Conservation (phyloP, 371 early-diverging fungal genomes). For the Mortierella sp. region DNA sequence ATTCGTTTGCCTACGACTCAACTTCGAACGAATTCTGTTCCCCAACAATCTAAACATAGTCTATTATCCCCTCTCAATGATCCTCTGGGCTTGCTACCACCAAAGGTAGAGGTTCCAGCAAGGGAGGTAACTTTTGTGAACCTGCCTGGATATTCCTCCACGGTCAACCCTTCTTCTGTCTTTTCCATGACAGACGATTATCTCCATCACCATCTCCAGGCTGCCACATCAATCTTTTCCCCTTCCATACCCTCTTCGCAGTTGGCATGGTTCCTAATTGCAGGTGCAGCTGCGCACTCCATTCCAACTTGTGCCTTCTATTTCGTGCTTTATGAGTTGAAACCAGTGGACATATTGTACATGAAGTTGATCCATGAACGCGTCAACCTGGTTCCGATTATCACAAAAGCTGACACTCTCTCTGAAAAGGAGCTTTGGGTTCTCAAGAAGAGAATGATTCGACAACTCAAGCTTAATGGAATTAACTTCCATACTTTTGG, state of each 20-base stretch:
- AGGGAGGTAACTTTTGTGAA: conserved; percentile 44
- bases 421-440: conserved; percentile 43
- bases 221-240: conserved; percentile 36
- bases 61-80: conserved; percentile 6
- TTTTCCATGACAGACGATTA: conserved; percentile 44
- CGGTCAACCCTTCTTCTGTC: conserved; percentile 34
- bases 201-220: conserved; percentile 36
- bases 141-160: conserved; percentile 51
- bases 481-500: conserved; percentile 52
- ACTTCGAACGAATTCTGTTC: conserved; percentile 20
- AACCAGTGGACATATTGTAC: conserved; percentile 52
- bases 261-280: conserved; percentile 53
- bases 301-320: conserved; percentile 52
- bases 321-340: conserved; percentile 56
- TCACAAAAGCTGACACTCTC: conserved; percentile 47
- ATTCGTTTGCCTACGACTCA: conserved; percentile 22
- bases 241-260: conserved; percentile 32
- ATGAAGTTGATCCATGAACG: conserved; percentile 55
- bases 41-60: conserved; percentile 1
- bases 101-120: conserved; percentile 24
- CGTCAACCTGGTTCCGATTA: conserved; percentile 45
- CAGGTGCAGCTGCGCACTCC: conserved; percentile 42
- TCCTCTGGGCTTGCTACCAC: conserved; percentile 38
- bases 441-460: conserved; percentile 47
- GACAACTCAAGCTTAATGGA: conserved; percentile 45